phyloP scores from a whole-genome alignment of 2,329 filamentous ascomycete genomes.

The Cercospora canescens region DNA sequence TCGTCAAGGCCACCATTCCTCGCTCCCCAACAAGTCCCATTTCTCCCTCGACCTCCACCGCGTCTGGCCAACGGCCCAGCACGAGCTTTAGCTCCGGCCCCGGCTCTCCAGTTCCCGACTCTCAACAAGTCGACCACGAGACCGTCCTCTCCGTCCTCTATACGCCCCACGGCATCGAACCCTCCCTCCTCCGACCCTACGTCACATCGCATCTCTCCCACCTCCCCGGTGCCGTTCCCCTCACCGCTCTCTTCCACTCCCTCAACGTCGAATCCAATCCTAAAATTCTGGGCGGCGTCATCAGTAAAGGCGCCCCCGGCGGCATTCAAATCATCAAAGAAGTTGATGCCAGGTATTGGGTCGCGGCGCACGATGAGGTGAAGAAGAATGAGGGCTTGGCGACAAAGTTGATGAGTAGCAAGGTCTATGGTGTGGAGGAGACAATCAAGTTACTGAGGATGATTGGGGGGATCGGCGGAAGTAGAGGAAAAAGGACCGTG shows the following conservation, averaged over 20 bases:
- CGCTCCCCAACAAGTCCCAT: neutral
- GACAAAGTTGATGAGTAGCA: slow-evolving; percentile 52
- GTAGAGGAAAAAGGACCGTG: slow-evolving; percentile 16
- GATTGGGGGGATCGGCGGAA: slow-evolving; percentile 9
- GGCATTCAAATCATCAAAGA: slow-evolving; percentile 58
- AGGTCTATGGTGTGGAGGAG: slow-evolving; percentile 48
- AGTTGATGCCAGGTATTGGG: slow-evolving; percentile 58
- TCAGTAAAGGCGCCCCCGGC: slow-evolving; percentile 57
- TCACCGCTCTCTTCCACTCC: slow-evolving; percentile 65
- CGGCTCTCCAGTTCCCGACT: slow-evolving; percentile 1
- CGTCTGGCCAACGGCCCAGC: slow-evolving; percentile 2
- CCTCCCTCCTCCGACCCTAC: slow-evolving; percentile 56
- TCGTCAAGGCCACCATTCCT: slow-evolving; percentile 7
- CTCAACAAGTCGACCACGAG: slow-evolving; percentile 21
- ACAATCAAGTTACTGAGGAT: slow-evolving; percentile 42
- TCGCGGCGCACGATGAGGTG: slow-evolving; percentile 62
- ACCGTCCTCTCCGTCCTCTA: slow-evolving; percentile 61
- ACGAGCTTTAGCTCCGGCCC: slow-evolving; percentile 6
- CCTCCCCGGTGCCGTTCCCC: slow-evolving; percentile 56
- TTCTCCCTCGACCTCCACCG: neutral
- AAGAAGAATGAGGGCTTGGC: slow-evolving; percentile 58
- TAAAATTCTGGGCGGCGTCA: slow-evolving; percentile 63
- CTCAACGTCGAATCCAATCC: slow-evolving; percentile 61
- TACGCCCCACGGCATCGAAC: slow-evolving; percentile 63
- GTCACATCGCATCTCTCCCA: slow-evolving; percentile 57